A percentile compares a stretch with the other conserved stretches of the same genome.
These are phyloP conservation scores for Nitzschia sp. DNA, from an alignment of 108 stramenopile species.

Conservation along the genomic window DNA sequence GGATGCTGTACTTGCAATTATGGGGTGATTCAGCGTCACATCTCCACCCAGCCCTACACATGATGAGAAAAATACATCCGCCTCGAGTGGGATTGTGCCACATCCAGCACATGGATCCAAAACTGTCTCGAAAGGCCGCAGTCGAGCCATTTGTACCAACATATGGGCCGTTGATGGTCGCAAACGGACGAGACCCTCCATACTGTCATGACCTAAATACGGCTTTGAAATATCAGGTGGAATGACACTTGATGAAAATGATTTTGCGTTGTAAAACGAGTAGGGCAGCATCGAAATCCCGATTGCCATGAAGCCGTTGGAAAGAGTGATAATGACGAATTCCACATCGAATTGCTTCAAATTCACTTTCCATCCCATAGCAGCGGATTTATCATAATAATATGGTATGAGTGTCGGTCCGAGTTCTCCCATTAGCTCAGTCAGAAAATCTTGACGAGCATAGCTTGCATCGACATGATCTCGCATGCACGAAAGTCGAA, in stretches of 20 bases:
- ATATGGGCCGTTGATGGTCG: conserved; percentile 60
- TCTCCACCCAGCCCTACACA: conserved; percentile 61
- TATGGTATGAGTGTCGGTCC: conserved; percentile 14
- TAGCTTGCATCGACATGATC: conserved; percentile 12
- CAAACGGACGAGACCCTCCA: conserved; percentile 42
- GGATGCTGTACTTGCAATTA: conserved; percentile 14
- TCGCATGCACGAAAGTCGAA: conserved; percentile 30
- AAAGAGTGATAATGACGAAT: conserved; percentile 41
- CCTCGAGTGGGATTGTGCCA: conserved; percentile 66
- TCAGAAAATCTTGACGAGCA: conserved; percentile 21
- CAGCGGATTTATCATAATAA: neutral
- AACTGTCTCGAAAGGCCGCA: conserved; percentile 49
- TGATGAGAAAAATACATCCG: conserved; percentile 5
- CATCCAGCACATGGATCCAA: conserved; percentile 76
- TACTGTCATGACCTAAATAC: conserved; percentile 34
- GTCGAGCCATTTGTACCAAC: conserved; percentile 45
- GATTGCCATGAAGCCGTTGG: conserved; percentile 37
- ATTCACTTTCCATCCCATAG: conserved; percentile 49
- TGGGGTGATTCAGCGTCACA: conserved; percentile 37
- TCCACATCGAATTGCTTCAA: conserved; percentile 64
- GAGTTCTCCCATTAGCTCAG: conserved; percentile 19
- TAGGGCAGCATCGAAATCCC: conserved; percentile 55
- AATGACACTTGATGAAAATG: conserved; percentile 37
- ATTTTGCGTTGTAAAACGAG: conserved; percentile 49
- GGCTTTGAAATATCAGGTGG: conserved; percentile 59